Evolutionary conservation across 371 early-diverging fungal genomes (phyloP).

Genomic region (Capillidium rhysosporum): DNA sequence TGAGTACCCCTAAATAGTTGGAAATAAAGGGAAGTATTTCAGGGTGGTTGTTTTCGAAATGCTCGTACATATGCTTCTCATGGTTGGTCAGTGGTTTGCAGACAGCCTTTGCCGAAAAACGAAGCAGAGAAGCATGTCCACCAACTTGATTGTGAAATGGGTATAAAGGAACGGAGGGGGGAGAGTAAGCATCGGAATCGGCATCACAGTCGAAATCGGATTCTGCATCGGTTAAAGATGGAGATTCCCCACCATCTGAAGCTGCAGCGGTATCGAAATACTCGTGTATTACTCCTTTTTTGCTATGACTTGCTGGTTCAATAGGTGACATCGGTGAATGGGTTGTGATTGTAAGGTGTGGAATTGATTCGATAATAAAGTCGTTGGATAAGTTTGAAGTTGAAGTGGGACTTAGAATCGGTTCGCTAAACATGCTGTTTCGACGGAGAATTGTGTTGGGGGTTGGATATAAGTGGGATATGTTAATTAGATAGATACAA

Average conservation of each 20-base stretch:
- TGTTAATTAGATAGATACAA: too few relatives aligned
- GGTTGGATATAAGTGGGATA: too few relatives aligned
- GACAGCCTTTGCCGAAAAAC: conserved; percentile 65
- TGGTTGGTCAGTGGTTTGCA: conserved; percentile 67
- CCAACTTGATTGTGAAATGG: conserved; percentile 60
- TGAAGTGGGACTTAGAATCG: too few relatives aligned
- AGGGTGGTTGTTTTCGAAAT: conserved; percentile 51
- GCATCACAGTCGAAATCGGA: conserved; percentile 16
- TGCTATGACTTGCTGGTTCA: not conserved
- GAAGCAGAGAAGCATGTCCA: conserved; percentile 64
- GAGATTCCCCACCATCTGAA: conserved; percentile 13
- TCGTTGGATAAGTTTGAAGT: too few relatives aligned
- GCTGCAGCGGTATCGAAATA: conserved; percentile 11
- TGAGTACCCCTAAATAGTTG: conserved; percentile 79
- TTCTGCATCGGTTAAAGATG: conserved; percentile 8
- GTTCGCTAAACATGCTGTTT: too few relatives aligned
- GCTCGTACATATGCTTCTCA: conserved; percentile 80
- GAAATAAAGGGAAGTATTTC: conserved; percentile 70
- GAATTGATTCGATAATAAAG: too few relatives aligned
- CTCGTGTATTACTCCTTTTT: conserved; percentile 11
- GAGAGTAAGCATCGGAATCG: conserved; percentile 16
- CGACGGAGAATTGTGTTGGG: too few relatives aligned
- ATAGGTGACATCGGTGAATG: too few relatives aligned
- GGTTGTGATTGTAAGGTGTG: too few relatives aligned
- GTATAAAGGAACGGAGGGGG: conserved; percentile 29